Evolutionary conservation across 495 filamentous ascomycete genomes (phyloP).

Genomic region (Annulohypoxylon nitens): DNA sequence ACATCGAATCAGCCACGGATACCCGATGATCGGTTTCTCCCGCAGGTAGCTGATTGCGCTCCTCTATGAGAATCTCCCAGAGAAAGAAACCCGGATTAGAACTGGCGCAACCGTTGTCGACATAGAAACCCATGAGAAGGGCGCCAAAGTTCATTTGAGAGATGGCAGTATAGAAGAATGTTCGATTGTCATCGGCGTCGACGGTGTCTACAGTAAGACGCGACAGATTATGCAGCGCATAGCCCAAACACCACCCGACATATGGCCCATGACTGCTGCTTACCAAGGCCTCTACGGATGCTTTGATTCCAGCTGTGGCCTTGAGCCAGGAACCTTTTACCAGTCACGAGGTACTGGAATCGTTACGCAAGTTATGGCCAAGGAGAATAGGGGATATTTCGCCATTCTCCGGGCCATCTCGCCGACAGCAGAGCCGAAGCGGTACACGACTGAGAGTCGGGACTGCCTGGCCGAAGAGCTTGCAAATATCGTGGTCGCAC

Average conservation of each 20-base stretch:
- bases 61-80: conserved; percentile 1
- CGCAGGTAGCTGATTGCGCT: neutral
- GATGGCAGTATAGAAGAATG: conserved; percentile 1
- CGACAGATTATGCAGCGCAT: neutral
- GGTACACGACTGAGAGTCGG: neutral
- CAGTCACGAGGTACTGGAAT: conserved; percentile 1
- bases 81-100: neutral
- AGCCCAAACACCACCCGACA: neutral
- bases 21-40: neutral
- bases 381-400: neutral
- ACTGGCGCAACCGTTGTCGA: neutral
- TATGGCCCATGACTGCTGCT: neutral
- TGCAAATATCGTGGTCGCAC: neutral
- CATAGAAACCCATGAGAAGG: neutral
- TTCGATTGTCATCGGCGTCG: conserved; percentile 1
- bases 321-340: conserved; percentile 2
- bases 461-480: neutral
- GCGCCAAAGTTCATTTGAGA: conserved; percentile 1
- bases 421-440: conserved; percentile 7
- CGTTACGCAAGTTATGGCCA: neutral
- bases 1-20: neutral
- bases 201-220: conserved; percentile 3
- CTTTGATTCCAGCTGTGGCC: neutral
- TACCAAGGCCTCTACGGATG: conserved; percentile 5
- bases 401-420: neutral